Evolutionary conservation across 495 filamentous ascomycete genomes (phyloP), one percentile per base, ranked within the genome.

Genomic region (Penicillium alfredii): DNA sequence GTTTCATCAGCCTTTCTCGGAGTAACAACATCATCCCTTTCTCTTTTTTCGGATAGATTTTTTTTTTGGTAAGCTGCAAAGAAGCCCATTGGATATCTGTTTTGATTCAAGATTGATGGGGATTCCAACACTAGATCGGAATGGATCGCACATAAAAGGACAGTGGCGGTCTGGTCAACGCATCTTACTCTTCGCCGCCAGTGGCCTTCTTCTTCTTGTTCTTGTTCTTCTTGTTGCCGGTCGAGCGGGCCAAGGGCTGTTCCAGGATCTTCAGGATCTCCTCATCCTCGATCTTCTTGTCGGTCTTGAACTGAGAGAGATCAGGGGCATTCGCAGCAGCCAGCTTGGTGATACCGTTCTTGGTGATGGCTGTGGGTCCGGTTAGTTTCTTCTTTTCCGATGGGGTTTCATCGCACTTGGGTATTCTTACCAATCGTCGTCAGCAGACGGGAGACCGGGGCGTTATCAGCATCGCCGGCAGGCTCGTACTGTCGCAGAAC

Each of bases 251-350:
- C 36, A 94, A 61, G 9, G 92, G 88, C 59, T 82, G 82, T 63
- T 87, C 86, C 30, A 98, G 72, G 44, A 98, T 90, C 72, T 88
- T 83, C 36, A 95, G 80, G 45, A 98, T 75, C 64, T 95, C 88
- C 63, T 92, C 86, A 52, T 97, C 89, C 39, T 81, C 84, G 57
- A 98, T 92, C 78, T 95, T 95, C 77, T 98, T 96, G 61, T 97
- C 87, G 3, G 84, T 80, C 74, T 90, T 87, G 73, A 80, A 74
- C 64, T 88, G 84, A 51, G 71, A 71, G 29, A 92, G 54, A 49
- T 96, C 85, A 12, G 76, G 66, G 6, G 77, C 60, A 38, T 83
- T 77, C 14, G 92, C 83, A 5, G 76, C 80, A 25, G 85, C 80
- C 16, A 98, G 66, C 61, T 84, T 86, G 51, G 81, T 83, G 58